Evolutionary conservation across 192 early-diverging fungal genomes (phyloP), one percentile per base, ranked within the genome.

Genomic region (Linnemannia exigua): DNA sequence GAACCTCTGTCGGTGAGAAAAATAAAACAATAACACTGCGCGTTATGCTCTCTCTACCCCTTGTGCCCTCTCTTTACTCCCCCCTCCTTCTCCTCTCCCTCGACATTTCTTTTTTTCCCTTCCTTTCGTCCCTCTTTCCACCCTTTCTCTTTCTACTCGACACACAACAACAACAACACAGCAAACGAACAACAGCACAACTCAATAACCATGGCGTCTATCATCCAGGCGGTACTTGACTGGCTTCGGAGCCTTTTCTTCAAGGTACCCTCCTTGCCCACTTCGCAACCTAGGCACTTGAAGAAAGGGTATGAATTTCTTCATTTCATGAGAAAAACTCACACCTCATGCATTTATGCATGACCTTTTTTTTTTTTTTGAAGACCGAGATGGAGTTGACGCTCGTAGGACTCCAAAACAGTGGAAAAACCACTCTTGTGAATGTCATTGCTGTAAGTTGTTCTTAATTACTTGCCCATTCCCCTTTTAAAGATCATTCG

Each of bases 361-460:
- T 67, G 16, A 17, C 31, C 15, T 52, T 74, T 31, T 25, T 74
- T 20, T 52, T 33, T 28, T 8, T 28, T 38, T 37, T 61, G 6
- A 77, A 93, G 92, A 93, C 92, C 80, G 95, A 97, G 90, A 96
- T 97, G 93, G 96, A 97, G 90, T 89, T 97, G 77, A 97, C 96
- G 63, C 87, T 97, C 70, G 96, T 97, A 70, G 95, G 96, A 46
- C 89, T 97, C 54, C 96, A 97, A 81, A 96, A 96, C 83, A 95
- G 94, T 81, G 96, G 96, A 72, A 97, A 97, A 76, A 96, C 95
- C 3, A 97, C 95, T 0, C 89, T 97, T 11, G 95, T 97, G 20
- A 96, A 96, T 73, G 95, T 97, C 46, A 96, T 97, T 76, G 95
- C 95, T 44, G 93, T 94, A 92, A 87, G 92, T 91, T 5, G 9